A percentile compares a stretch with the other conserved stretches of the same genome.
Evolutionary conservation across 805 yeast genomes (phyloP).

Genomic region (Saccharomyces paradoxus): DNA sequence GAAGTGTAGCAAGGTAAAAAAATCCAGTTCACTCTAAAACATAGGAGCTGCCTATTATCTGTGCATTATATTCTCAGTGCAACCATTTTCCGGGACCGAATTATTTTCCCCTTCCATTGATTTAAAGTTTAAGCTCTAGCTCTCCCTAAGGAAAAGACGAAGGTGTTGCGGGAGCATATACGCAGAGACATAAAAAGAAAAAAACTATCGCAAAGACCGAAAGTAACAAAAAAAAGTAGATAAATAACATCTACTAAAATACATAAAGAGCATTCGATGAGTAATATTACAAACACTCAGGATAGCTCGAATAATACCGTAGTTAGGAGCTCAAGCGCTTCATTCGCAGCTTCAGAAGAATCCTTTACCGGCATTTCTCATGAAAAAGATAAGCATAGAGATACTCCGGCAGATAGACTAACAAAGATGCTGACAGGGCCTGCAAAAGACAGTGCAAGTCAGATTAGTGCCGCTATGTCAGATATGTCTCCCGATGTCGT

Average conservation of each 20-base stretch:
- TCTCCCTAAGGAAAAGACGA: background rate
- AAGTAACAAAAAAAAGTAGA: background rate
- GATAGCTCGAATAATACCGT: background rate
- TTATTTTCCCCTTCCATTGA: background rate
- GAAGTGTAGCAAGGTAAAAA: background rate
- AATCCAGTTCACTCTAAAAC: background rate
- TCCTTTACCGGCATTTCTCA: background rate
- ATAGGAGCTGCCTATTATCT: background rate
- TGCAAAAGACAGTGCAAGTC: slow-evolving; percentile 1
- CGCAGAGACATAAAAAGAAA: background rate
- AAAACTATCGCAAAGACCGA: background rate
- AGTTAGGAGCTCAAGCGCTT: background rate
- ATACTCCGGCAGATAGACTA: slow-evolving; percentile 9
- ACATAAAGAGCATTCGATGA: background rate
- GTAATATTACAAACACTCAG: background rate
- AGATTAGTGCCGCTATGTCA: background rate
- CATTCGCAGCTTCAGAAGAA: background rate
- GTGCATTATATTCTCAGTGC: too few species aligned
- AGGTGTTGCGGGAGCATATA: background rate
- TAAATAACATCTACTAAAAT: background rate
- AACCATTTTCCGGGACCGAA: too few species aligned
- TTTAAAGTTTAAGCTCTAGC: background rate
- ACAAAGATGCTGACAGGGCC: slow-evolving; percentile 9
- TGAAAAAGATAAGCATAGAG: background rate
- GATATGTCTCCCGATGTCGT: slow-evolving; percentile 10